Evolutionary conservation across 148 eudicot species (phyloP).

Genomic region (Diospyros lotus): DNA sequence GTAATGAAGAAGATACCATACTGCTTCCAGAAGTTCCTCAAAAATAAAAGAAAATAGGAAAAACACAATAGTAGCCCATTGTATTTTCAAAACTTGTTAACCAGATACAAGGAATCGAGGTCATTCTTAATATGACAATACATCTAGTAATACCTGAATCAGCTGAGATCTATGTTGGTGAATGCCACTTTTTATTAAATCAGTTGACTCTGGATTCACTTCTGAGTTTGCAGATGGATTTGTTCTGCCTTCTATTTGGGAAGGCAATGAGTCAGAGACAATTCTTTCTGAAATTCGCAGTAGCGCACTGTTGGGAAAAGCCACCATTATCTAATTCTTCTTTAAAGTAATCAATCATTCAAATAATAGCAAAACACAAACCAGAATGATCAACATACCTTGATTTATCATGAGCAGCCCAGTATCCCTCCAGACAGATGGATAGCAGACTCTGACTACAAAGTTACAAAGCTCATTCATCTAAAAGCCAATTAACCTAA

Average conservation of each 20-base stretch:
- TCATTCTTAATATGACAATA: background rate
- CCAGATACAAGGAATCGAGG: background rate
- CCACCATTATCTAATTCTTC: background rate
- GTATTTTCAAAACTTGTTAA: background rate
- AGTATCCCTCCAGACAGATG: constrained; percentile 40
- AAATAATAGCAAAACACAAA: background rate
- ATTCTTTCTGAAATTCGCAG: constrained; percentile 12
- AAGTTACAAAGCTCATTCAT: constrained; percentile 15
- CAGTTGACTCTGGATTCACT: constrained; percentile 21
- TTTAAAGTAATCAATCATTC: background rate
- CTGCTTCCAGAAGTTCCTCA: background rate
- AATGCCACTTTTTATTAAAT: constrained; percentile 19
- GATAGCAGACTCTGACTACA: constrained; percentile 44
- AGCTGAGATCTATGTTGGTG: constrained; percentile 17
- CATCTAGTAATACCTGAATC: constrained; percentile 13
- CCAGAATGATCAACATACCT: constrained; percentile 18
- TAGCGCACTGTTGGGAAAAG: constrained; percentile 16
- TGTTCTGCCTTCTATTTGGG: constrained; percentile 9
- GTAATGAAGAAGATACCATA: background rate
- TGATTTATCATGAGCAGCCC: constrained; percentile 44
- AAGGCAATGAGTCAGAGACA: constrained; percentile 12
- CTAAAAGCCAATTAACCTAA: background rate
- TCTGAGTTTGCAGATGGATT: constrained; percentile 18
- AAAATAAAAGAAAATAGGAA: background rate
- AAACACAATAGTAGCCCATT: background rate